Percentiles rank a stretch among this genome's conserved stretches.
Evolutionary conservation across 768 basidiomycete genomes (phyloP).

Genomic region (Phlebiopsis gigantea): DNA sequence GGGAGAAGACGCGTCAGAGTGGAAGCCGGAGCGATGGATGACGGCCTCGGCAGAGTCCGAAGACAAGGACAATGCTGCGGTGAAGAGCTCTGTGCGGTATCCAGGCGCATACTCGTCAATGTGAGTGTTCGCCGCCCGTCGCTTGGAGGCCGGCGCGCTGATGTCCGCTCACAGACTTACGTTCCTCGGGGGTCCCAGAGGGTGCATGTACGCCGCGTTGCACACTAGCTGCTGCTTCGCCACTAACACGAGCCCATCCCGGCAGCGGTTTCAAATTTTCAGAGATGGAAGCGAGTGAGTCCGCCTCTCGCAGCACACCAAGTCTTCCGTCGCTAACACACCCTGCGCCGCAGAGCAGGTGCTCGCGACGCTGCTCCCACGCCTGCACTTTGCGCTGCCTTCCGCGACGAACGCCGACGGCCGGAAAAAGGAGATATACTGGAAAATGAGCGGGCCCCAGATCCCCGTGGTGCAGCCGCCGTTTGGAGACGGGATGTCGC

Average conservation of each 20-base stretch:
- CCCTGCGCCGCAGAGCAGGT: constrained; percentile 26
- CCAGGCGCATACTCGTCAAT: constrained; percentile 20
- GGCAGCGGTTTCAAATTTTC: constrained; percentile 20
- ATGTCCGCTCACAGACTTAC: constrained; percentile 32
- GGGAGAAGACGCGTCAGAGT: constrained; percentile 42
- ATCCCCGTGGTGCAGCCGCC: constrained; percentile 33
- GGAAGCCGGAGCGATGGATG: constrained; percentile 50
- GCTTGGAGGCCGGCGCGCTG: neutral
- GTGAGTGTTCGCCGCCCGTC: constrained; percentile 7
- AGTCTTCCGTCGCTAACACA: neutral
- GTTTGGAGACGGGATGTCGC: constrained; percentile 27
- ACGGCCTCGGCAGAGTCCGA: too few relatives aligned
- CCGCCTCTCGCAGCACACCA: neutral
- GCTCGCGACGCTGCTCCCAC: constrained; percentile 28
- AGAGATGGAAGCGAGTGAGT: constrained; percentile 20
- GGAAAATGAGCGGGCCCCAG: constrained; percentile 31
- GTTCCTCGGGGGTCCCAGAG: constrained; percentile 37
- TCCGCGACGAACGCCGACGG: constrained; percentile 7
- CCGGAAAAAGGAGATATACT: constrained; percentile 29
- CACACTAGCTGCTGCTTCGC: neutral
- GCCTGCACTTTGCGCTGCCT: constrained; percentile 31
- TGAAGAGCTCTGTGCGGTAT: constrained; percentile 32
- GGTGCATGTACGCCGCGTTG: constrained; percentile 38
- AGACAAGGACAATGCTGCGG: constrained; percentile 18
- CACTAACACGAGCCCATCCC: neutral